These are phyloP conservation scores for Nigrospora sphaerica DNA, from an alignment of 2,329 filamentous ascomycete genomes.

Conservation along the genomic window DNA sequence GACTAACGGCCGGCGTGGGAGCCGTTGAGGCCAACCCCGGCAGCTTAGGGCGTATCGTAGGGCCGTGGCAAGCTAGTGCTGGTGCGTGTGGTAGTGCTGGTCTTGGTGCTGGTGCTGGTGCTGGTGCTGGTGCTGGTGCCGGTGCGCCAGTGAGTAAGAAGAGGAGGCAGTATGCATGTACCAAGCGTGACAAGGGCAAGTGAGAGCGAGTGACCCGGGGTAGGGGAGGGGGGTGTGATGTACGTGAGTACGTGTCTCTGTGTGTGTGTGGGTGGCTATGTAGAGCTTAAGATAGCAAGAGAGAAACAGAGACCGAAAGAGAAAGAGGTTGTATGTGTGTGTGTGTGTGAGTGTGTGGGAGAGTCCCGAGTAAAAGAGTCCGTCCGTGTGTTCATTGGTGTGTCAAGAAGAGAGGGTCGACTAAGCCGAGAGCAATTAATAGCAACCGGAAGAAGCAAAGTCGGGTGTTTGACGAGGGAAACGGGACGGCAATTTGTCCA, in stretches of 20 bases:
- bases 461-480: constrained; percentile 8
- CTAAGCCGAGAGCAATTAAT: constrained; percentile 10
- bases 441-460: constrained; percentile 18
- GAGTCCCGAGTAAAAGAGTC: too few species aligned
- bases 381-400: too few species aligned
- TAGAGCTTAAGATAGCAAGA: too few species aligned
- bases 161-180: constrained; percentile 3
- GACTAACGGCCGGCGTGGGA: constrained; percentile 20
- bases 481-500: constrained; percentile 23
- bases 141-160: neutral
- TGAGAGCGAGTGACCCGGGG: too few species aligned
- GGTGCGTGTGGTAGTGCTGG: neutral
- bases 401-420: constrained; percentile 8
- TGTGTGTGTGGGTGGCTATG: too few species aligned
- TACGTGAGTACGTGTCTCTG: too few species aligned
- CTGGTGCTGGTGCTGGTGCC: neutral
- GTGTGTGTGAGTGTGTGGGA: too few species aligned
- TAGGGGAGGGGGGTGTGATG: too few species aligned
- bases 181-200: too few species aligned
- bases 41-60: constrained; percentile 1
- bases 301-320: too few species aligned
- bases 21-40: constrained; percentile 17
- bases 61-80: neutral
- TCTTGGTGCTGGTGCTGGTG: neutral
- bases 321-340: too few species aligned